phyloP scores from a whole-genome alignment of 148 eudicot genomes.

The Vaccinium vitisidaea region DNA sequence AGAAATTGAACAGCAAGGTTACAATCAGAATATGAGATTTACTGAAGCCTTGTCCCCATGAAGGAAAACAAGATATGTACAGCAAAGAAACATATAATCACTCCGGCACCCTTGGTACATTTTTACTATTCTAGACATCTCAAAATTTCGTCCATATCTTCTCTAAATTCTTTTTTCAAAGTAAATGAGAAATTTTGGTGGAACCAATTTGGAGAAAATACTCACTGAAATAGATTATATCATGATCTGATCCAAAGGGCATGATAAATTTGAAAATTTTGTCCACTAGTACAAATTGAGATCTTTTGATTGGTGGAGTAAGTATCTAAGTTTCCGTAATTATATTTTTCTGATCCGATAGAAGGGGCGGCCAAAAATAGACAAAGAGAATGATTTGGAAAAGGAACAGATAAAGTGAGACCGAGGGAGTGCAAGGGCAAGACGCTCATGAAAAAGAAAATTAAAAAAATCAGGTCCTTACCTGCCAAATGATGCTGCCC shows the following conservation, averaged over 20 bases:
- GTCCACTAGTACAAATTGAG: background rate
- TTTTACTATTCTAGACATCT: background rate
- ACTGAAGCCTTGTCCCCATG: background rate
- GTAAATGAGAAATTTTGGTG: background rate
- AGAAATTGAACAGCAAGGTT: background rate
- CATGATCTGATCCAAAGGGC: background rate
- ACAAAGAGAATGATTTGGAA: background rate
- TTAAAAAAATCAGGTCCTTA: slow-evolving; percentile 14
- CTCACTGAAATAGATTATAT: no score
- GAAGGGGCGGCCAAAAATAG: background rate
- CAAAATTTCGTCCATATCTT: background rate
- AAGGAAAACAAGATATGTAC: background rate
- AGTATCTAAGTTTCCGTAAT: background rate
- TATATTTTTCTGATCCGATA: background rate
- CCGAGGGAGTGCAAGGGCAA: background rate
- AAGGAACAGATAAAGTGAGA: background rate
- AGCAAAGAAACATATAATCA: background rate
- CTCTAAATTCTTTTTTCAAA: background rate
- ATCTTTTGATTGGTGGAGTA: background rate
- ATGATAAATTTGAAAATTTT: background rate
- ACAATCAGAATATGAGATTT: background rate
- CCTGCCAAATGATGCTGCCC: slow-evolving; percentile 93
- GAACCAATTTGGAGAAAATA: no score
- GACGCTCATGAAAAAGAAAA: background rate
- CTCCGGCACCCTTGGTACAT: background rate